Conservation (phyloP, 2,329 filamentous ascomycete species). For the Cladophialophora chaetospira region DNA sequence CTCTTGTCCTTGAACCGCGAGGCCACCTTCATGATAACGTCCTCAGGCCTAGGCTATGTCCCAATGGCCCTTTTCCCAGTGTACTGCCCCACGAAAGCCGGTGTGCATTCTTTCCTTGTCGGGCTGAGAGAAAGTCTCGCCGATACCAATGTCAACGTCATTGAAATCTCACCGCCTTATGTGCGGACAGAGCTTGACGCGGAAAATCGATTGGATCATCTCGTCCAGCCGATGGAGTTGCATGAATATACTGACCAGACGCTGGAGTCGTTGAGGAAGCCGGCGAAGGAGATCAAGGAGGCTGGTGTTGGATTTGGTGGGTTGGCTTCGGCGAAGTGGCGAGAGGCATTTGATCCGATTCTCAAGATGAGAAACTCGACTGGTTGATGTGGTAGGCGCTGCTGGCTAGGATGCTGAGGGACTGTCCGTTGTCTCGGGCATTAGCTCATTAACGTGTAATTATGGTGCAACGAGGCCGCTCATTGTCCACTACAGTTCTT, state of each 20-base stretch:
- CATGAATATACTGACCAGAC: slow-evolving; percentile 39
- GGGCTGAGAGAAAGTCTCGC: slow-evolving; percentile 35
- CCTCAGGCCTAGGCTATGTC: slow-evolving; percentile 35
- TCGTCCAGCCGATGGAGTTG: slow-evolving; percentile 37
- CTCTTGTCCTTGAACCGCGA: slow-evolving; percentile 26
- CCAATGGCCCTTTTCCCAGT: slow-evolving; percentile 37
- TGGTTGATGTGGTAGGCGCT: not conserved
- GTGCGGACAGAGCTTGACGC: slow-evolving; percentile 41
- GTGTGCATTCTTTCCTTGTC: slow-evolving; percentile 37
- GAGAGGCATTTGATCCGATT: slow-evolving; percentile 19
- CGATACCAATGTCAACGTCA: slow-evolving; percentile 37
- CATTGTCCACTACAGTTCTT: too few relatives aligned
- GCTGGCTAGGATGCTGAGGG: too few relatives aligned
- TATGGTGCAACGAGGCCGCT: too few relatives aligned
- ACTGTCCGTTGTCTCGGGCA: too few relatives aligned
- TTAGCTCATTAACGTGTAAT: too few relatives aligned
- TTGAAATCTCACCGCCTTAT: slow-evolving; percentile 43
- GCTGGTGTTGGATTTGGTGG: slow-evolving; percentile 37
- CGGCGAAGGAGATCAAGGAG: slow-evolving; percentile 36
- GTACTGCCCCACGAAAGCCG: slow-evolving; percentile 41
- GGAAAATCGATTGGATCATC: slow-evolving; percentile 33
- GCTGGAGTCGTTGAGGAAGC: slow-evolving; percentile 31
- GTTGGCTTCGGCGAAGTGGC: slow-evolving; percentile 25
- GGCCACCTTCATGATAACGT: slow-evolving; percentile 37
- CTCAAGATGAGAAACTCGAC: slow-evolving; percentile 7